Base-by-base conservation (phyloP, 768 basidiomycete species). In the Psilocybe subaeruginosa region DNA sequence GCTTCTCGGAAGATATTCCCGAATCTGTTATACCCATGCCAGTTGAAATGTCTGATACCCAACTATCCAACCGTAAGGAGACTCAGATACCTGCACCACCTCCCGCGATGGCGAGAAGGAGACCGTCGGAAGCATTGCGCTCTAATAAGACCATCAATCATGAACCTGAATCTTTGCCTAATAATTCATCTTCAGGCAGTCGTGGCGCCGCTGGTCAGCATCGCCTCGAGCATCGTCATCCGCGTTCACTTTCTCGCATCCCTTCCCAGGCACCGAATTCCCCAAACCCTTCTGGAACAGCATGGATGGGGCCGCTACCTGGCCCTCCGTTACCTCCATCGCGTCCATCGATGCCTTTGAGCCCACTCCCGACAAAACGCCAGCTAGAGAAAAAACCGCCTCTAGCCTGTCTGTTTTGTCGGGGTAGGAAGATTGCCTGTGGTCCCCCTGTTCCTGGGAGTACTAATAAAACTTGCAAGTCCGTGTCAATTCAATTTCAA, bases 351-450 rank as follows among this genome's bases (percentile, higher is more conserved):
- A 64, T 67, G 62, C 70, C 61, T 39, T 47, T 75, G 23, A 73
- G 71, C 54, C 71, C 73, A 12, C 60, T 72, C 30, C 69, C 72
- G 29, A 62, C 69, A 16, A 74, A 74, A 68, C 69, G 73, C 56
- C 70, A 73, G 53, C 60, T 69, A 39, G 72, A 76, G 49, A 85
- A 84, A 75, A 88, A 88, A 63, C 87, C 87, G 14, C 79, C 83
- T 2, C 75, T 88, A 1, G 87, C 87, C 0, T 88, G 87, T 63
- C 74, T 86, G 5, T 89, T 89, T 67, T 89, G 87, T 68, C 78
- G 87, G 43, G 86, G 85, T 4, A 77, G 87, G 45, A 89, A 89
- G 74, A 89, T 89, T 53, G 88, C 88, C 8, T 89, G 88, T 61
- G 87, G 88, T 0, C 82, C 86, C 9, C 85, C 86, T 2, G 65